Base-by-base conservation (phyloP, 768 basidiomycete genomes). In the Boletus eberwhitei region DNA sequence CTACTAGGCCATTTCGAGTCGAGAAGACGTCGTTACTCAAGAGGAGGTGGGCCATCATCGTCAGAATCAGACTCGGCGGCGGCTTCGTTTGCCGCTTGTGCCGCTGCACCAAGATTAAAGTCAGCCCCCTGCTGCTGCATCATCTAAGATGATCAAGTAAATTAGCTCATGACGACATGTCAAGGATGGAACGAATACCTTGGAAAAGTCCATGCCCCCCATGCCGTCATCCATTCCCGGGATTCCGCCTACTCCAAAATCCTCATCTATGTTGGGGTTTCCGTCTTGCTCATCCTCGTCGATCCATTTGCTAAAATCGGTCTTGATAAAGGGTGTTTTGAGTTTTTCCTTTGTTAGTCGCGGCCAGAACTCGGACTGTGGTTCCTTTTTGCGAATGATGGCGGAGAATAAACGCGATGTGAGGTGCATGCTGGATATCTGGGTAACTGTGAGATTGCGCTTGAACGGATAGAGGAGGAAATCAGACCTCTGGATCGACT, bases 241-340 rank as follows among this genome's bases (percentile, higher is more conserved):
- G 53, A 72, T 69, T 22, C 69, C 74, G 38, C 72, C 72, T 40
- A 63, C 53, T 5, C 55, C 69, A 34, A 68, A 57, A 5, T 65
- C 55, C 3, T 85, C 84, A 2, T 72, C 68, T n/a, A 75, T 54
- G 9, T 59, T 66, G 2, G 71, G 61, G 22, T 73, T 80, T 48
- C 78, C 88, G 38, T 90, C 88, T 74, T 98, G 96, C 70, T 98
- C 95, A 68, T 98, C 96, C 75, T 98, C 95, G 66, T 98, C 95
- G 39, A 89, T 88, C 94, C 94, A 98, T 76, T 90, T 96, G 60
- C 78, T 78, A 71, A 98, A 98, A 72, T 98, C 92, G 42, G 93
- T 97, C 81, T 97, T 98, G 72, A 98, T 75, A 74, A 83, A 95
- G 53, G 85, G 76, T 48, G 79, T 84, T 73, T 82, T 90, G 56